A percentile compares a stretch with the other conserved stretches of the same genome.
Conservation (phyloP, 345 rosid genomes). For the Stellera chamaejasme region DNA sequence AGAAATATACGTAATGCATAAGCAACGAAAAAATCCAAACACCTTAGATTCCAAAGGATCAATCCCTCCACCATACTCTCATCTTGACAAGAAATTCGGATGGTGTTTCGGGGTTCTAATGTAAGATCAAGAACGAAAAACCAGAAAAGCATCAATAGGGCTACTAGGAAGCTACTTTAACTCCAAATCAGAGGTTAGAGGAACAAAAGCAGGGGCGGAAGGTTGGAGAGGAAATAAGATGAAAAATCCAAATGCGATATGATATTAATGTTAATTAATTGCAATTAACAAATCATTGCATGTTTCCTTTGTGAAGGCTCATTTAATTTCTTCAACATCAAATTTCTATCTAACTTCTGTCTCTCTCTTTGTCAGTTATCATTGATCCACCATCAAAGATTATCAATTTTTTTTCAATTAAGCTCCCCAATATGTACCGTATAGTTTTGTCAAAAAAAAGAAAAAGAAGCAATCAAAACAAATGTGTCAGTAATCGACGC, state of each 20-base stretch:
- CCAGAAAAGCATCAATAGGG: background rate
- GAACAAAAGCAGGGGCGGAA: conserved; percentile 16
- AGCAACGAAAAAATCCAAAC: conserved; percentile 12
- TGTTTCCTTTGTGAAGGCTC: conserved; percentile 21
- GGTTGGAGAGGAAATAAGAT: conserved; percentile 15
- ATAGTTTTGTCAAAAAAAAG: too few species aligned
- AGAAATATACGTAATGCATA: conserved; percentile 29
- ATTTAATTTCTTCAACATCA: conserved; percentile 16
- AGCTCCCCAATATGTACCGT: too few species aligned
- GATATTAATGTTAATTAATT: conserved; percentile 18
- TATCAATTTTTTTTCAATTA: too few species aligned
- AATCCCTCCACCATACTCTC: conserved; percentile 39
- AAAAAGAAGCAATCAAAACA: too few species aligned
- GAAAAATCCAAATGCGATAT: conserved; percentile 23
- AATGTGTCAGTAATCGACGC: too few species aligned
- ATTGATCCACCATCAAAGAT: conserved; percentile 31
- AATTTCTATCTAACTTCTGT: conserved; percentile 26
- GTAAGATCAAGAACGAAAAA: background rate
- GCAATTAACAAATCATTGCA: background rate
- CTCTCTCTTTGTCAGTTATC: conserved; percentile 46
- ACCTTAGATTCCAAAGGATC: conserved; percentile 17
- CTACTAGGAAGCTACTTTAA: conserved; percentile 31
- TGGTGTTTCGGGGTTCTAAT: conserved; percentile 1
- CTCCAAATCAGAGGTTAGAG: conserved; percentile 29
- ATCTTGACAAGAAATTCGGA: conserved; percentile 14